phyloP scores from a whole-genome alignment of 257 asterid species.

The Ajuga chamaepitys region DNA sequence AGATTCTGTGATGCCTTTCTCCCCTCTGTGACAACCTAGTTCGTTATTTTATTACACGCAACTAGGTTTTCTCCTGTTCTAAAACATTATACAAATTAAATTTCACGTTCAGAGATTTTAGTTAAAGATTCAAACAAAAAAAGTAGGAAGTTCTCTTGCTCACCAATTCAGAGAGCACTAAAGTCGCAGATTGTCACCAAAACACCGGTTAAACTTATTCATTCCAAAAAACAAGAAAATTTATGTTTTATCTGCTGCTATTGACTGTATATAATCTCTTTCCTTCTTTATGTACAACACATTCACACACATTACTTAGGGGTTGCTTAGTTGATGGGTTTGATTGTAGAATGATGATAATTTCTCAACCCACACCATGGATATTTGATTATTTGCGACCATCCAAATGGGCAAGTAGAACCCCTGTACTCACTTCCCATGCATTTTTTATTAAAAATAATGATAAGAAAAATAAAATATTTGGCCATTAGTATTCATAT shows the following conservation, averaged over 20 bases:
- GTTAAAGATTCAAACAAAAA: not conserved
- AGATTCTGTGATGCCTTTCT: not conserved
- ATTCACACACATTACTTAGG: not conserved
- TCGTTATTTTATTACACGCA: not conserved
- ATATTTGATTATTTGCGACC: not conserved
- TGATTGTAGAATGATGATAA: not conserved
- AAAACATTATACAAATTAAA: not conserved
- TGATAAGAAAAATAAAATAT: not conserved
- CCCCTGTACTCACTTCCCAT: slow-evolving; percentile 4
- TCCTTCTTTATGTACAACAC: not conserved
- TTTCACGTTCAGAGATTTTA: not conserved
- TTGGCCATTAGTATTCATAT: not conserved
- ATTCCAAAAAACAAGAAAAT: slow-evolving; percentile 1
- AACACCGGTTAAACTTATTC: not conserved
- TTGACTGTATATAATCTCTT: not conserved
- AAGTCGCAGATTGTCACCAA: slow-evolving; percentile 6
- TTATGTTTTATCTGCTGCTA: not conserved
- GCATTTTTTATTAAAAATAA: too few relatives aligned
- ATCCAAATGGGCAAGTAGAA: slow-evolving; percentile 5
- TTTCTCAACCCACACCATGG: not conserved
- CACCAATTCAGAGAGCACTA: slow-evolving; percentile 1
- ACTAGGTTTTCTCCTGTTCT: not conserved
- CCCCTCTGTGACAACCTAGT: slow-evolving; percentile 1
- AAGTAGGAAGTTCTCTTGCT: not conserved
- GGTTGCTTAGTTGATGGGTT: not conserved